A percentile compares a stretch with the other conserved stretches of the same genome.
phyloP scores from a whole-genome alignment of 176 grass and related monocot genomes.

The Chloris gayana region DNA sequence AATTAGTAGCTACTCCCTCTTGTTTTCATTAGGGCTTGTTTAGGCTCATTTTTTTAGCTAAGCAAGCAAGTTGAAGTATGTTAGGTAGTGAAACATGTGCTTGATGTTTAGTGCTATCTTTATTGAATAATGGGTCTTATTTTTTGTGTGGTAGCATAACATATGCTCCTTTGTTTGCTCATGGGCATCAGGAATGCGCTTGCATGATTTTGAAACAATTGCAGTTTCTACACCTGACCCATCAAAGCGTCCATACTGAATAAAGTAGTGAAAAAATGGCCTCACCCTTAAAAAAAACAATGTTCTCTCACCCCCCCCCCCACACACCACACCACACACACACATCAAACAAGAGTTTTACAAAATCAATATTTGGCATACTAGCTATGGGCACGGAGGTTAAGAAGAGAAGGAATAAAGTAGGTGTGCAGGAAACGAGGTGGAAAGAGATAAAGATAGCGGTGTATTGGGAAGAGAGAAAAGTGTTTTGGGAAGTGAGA shows the following conservation, averaged over 20 bases:
- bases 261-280: slow-evolving; percentile 3
- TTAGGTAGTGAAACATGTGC: slow-evolving; percentile 48
- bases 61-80: not conserved
- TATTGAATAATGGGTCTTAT: slow-evolving; percentile 30
- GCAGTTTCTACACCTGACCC: slow-evolving; percentile 27
- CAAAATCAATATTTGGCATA: too few species aligned
- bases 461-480: too few species aligned
- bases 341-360: too few species aligned
- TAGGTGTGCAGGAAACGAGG: too few species aligned
- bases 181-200: slow-evolving; percentile 20
- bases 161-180: slow-evolving; percentile 24
- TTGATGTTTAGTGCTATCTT: slow-evolving; percentile 43
- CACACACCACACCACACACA: too few species aligned
- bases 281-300: too few species aligned
- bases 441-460: too few species aligned
- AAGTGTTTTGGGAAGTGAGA: too few species aligned
- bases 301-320: too few species aligned
- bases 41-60: not conserved
- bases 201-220: slow-evolving; percentile 41
- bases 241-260: slow-evolving; percentile 19
- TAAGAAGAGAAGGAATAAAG: too few species aligned
- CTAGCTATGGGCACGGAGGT: too few species aligned
- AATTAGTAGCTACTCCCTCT: not conserved
- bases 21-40: not conserved
- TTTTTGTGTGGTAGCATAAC: slow-evolving; percentile 19